Base-by-base conservation (phyloP, 2,329 filamentous ascomycete species). In the Beauveria caledonica region DNA sequence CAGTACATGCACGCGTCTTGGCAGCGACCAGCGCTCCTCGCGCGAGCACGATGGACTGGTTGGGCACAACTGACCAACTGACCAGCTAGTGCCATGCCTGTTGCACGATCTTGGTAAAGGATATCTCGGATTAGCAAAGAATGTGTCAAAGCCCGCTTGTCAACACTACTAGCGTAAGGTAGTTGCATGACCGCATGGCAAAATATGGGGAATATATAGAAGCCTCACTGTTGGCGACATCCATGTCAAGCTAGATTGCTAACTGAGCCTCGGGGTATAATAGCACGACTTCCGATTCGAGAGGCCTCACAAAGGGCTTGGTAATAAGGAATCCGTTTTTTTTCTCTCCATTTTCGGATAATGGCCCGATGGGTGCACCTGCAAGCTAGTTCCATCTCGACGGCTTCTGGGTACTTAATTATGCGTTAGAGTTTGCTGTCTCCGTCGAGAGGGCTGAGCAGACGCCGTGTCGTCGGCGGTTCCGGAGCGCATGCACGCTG, bases 381-480 rank as follows among this genome's bases (percentile, higher is more conserved):
- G 29, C 29, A 33, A 33, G 29, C 49, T 36, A 19, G 27, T 11
- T 36, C 49, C 27, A 51, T 25, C 15, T 25, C 13, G 21, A 29
- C 27, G 25, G 29, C 13, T 51, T 21, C 25, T 27, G 27, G 49
- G 15, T 51, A 27, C 48, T 5, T 51, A 27, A 27, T 5, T 27
- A 13, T 17, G 11, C 25, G 42, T 56, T 56, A 33, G 53, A 56
- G 53, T 58, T 56, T 55, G 33, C 25, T 46, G 42, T 27, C 44
- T 44, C 54, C 29, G 33, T 39, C 17, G 17, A 42, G 55, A 58
- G 49, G 55, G 55, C 55, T 58, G 55, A 58, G 55, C 55, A 58
- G 21, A 29, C 55, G 55, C 55, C 55, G 45, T 58, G 33, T 33
- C 55, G 45, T 58, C 55, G 55, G 55, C 55, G 44, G 55, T 45